Base-by-base conservation (phyloP, 495 filamentous ascomycete genomes). In the Podospora australis region DNA sequence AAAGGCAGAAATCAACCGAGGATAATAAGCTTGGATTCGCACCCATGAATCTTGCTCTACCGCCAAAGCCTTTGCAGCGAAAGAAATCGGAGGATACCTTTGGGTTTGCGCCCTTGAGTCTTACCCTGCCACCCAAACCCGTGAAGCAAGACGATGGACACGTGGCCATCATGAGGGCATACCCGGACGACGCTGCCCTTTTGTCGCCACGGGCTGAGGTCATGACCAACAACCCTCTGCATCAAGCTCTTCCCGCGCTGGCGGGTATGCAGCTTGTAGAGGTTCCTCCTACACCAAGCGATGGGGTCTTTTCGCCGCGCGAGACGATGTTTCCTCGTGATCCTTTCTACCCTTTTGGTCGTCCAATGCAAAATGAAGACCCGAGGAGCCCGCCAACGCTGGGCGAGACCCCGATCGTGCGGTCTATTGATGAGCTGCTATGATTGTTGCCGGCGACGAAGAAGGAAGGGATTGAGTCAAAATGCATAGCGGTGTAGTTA, bases 401-500 rank as follows among this genome's bases (percentile, higher is more conserved):
- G 50, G 82, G 81, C 5, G 78, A 79, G 57, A 80, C 74, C 10
- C 81, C 81, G n/a, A 84, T 87, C 45, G 76, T 78, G 32, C 66
- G 82, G 42, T 83, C 75, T 21, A 87, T 87, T 45, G 77, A 79
- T 48, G 77, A 79, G 35, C 62, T 79, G 52, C 58, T 76, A 57
- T 73, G 56, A 64, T 43, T 40, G 10, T 40, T 48, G n/a, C n/a
- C n/a, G n/a, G n/a, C n/a, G n/a, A n/a, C n/a, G n/a, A n/a, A n/a
- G n/a, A n/a, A n/a, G n/a, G n/a, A n/a, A n/a, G n/a, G n/a, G n/a
- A n/a, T n/a, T n/a, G n/a, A n/a, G n/a, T n/a, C n/a, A n/a, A n/a
- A n/a, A n/a, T n/a, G n/a, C n/a, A n/a, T n/a, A n/a, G n/a, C n/a
- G n/a, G n/a, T n/a, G n/a, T n/a, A n/a, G n/a, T n/a, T n/a, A n/a